Percentiles rank a stretch among this genome's conserved stretches.
phyloP scores from a whole-genome alignment of 257 asterid genomes.

The Voacanga thouarsii region DNA sequence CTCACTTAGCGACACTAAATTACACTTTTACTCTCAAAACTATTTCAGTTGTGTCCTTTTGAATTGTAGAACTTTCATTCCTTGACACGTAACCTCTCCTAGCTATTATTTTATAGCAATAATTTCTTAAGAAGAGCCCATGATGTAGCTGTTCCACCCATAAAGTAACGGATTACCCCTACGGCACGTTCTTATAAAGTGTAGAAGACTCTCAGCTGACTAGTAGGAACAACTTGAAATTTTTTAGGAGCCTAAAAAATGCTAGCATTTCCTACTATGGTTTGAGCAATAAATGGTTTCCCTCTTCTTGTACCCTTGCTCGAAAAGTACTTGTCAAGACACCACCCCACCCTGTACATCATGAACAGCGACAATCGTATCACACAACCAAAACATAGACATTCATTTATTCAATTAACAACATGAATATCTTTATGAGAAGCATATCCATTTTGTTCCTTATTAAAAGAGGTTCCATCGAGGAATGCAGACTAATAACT shows the following conservation, averaged over 20 bases:
- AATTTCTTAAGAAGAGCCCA: conserved; percentile 1
- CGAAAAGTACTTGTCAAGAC: neutral
- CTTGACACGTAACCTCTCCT: neutral
- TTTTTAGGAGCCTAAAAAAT: neutral
- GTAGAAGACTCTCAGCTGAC: neutral
- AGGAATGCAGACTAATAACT: neutral
- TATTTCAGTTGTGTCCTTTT: neutral
- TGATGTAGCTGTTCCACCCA: neutral
- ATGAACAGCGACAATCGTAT: neutral
- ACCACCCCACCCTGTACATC: neutral
- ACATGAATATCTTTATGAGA: neutral
- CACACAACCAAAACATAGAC: neutral
- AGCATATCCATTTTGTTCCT: neutral
- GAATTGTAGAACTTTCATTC: neutral
- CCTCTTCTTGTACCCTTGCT: neutral
- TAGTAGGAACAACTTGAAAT: neutral
- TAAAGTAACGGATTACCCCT: neutral
- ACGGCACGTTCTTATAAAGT: neutral
- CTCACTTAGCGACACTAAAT: too few relatives aligned
- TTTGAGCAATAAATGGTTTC: neutral
- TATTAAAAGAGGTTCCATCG: neutral
- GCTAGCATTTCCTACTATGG: neutral
- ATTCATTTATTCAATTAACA: neutral
- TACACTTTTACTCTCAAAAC: neutral
- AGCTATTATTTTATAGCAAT: neutral